Evolutionary conservation across 352 stramenopile species (phyloP).

Genomic region (Phytophthora melonis): DNA sequence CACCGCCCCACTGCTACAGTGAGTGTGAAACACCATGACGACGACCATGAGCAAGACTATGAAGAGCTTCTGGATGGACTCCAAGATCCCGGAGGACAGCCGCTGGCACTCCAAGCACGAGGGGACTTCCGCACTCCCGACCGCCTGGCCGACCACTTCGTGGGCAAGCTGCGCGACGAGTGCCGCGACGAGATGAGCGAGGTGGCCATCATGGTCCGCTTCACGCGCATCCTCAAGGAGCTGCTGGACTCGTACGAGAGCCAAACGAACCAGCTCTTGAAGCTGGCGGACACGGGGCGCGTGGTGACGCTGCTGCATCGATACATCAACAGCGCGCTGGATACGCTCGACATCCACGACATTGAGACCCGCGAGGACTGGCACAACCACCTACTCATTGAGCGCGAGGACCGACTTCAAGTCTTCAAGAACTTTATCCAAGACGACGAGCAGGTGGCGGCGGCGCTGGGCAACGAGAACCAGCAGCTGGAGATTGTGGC

Average conservation of each 20-base stretch:
- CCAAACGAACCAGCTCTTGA: slow-evolving; percentile 39
- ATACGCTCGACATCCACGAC: slow-evolving; percentile 31
- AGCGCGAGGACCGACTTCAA: slow-evolving; percentile 30
- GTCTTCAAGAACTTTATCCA: slow-evolving; percentile 31
- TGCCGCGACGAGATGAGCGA: slow-evolving; percentile 23
- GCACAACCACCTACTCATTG: slow-evolving; percentile 28
- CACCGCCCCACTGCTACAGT: background rate
- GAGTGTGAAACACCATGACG: background rate
- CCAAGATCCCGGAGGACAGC: slow-evolving; percentile 39
- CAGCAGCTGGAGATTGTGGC: slow-evolving; percentile 49
- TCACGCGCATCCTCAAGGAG: slow-evolving; percentile 39
- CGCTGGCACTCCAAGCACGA: slow-evolving; percentile 39
- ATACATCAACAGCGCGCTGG: slow-evolving; percentile 34
- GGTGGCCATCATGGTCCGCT: slow-evolving; percentile 39
- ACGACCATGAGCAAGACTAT: slow-evolving; percentile 36
- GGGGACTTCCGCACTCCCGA: slow-evolving; percentile 25
- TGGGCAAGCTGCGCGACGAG: slow-evolving; percentile 29
- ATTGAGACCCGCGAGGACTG: slow-evolving; percentile 12
- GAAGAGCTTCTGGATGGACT: slow-evolving; percentile 46
- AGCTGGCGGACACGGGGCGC: slow-evolving; percentile 44
- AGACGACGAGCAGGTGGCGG: slow-evolving; percentile 21
- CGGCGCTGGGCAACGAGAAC: slow-evolving; percentile 26
- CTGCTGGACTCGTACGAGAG: slow-evolving; percentile 43
- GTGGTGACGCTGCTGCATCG: slow-evolving; percentile 39
- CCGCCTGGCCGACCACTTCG: slow-evolving; percentile 37